Base-by-base conservation (phyloP, 1,139 yeast genomes). In the Taphrina flavorubra region DNA sequence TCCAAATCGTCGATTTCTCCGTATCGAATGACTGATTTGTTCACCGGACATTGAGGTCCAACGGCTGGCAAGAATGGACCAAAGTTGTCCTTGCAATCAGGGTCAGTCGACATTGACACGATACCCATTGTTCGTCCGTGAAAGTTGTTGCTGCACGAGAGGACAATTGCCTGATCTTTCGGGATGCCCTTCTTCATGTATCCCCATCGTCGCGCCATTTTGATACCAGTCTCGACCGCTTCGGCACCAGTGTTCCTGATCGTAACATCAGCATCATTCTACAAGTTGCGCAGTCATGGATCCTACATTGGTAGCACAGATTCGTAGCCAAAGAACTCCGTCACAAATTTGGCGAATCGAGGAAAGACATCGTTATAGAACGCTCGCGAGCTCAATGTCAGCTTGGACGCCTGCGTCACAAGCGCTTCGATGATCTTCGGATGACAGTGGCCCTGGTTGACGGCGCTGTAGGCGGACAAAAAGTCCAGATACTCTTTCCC, bases 361-460 rank as follows among this genome's bases (percentile, higher is more conserved):
- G 97, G 96, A 77, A 92, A 91, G 16, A 87, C 88, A 78, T 92
- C 97, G 70, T 90, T 88, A 49, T 96, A 90, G 78, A 92, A 94
- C 7, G 98, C 98, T 77, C 99, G 84, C 51, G 97, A 91, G 69
- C 95, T 88, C 72, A 92, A 82, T 11, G 98, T 92, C 79, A 92
- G 82, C 72, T 83, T 85, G 70, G 86, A 85, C 11, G 98, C 97
- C 81, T 94, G 98, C 57, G 92, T 96, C 64, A 87, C 83, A 72
- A 94, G 83, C 1, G 99, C 98, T 61, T 80, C 83, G 71, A 94
- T 84, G 77, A 92, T 92, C 80, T 90, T 88, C 70, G 98, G 98
- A 78, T 92, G 98, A 79, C 97, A 92, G 79, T 92, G 99, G 70
- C 99, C 99, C 79, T 94, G 98, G 82, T 94, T 94, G 51, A 94